Evolutionary conservation across 108 stramenopile species (phyloP).

Genomic region (Skeletonema potamos): DNA sequence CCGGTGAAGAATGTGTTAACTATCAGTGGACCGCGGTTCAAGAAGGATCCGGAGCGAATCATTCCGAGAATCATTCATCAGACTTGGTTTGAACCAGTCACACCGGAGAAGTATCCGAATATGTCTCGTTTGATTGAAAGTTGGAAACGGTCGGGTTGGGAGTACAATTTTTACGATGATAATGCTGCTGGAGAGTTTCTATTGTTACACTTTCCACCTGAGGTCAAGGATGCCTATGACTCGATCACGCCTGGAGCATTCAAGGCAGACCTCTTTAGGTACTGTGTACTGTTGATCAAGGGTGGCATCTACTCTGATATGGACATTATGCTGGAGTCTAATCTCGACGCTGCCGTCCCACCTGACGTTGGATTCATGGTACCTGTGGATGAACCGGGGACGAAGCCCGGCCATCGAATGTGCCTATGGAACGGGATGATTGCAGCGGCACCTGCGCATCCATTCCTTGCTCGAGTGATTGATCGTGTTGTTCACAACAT

Average conservation of each 20-base stretch:
- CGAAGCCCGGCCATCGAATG: constrained; percentile 54
- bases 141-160: constrained; percentile 76
- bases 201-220: constrained; percentile 68
- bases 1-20: constrained; percentile 58
- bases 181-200: constrained; percentile 58
- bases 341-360: constrained; percentile 72
- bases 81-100: constrained; percentile 42
- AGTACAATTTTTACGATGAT: constrained; percentile 77
- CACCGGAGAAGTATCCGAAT: constrained; percentile 48
- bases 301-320: constrained; percentile 87
- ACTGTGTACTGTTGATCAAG: constrained; percentile 78
- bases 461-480: constrained; percentile 75
- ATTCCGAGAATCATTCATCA: constrained; percentile 83
- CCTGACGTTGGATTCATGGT: constrained; percentile 83
- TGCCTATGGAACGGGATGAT: constrained; percentile 92
- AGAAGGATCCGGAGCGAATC: constrained; percentile 61
- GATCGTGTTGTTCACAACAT: constrained; percentile 86
- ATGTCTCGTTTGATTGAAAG: constrained; percentile 77
- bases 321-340: constrained; percentile 81
- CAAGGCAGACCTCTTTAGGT: constrained; percentile 84
- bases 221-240: constrained; percentile 66
- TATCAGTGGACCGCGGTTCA: constrained; percentile 57
- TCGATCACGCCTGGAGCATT: constrained; percentile 43
- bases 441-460: constrained; percentile 82
- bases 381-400: constrained; percentile 73